Conservation (phyloP, 1,284 basidiomycete species). For the Xerocomus tenax region DNA sequence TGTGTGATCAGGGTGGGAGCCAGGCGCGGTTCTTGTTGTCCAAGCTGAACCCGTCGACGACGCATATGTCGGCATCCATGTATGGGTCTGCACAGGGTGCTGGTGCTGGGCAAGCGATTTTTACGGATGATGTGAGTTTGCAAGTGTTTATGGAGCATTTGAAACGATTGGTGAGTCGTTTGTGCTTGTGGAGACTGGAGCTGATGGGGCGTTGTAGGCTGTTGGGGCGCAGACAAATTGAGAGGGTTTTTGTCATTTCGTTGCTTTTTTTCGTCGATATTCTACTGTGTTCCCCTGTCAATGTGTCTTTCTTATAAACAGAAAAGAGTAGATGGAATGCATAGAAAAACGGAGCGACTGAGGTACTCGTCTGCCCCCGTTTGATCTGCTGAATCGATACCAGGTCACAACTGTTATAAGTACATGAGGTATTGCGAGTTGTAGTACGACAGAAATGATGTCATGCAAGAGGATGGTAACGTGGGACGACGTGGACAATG, state of each 20-base stretch:
- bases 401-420: no score
- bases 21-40: conserved; percentile 95
- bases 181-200: not conserved
- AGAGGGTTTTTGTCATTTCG: not conserved
- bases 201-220: conserved; percentile 33
- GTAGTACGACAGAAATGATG: no score
- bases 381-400: no score
- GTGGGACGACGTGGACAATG: no score
- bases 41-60: conserved; percentile 96
- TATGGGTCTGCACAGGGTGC: conserved; percentile 64
- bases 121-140: conserved; percentile 96
- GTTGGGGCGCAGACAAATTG: conserved; percentile 66
- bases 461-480: no score
- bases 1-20: conserved; percentile 94
- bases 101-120: conserved; percentile 83
- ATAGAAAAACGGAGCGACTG: not conserved
- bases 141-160: conserved; percentile 96
- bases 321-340: no score
- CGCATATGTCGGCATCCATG: conserved; percentile 88
- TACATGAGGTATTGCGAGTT: no score
- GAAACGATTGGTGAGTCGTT: conserved; percentile 66
- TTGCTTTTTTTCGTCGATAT: conserved; percentile 9
- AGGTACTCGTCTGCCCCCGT: no score
- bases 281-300: conserved; percentile 8
- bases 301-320: not conserved